Evolutionary conservation across 305 asterid genomes (phyloP).

Genomic region (Salvia sclarea): DNA sequence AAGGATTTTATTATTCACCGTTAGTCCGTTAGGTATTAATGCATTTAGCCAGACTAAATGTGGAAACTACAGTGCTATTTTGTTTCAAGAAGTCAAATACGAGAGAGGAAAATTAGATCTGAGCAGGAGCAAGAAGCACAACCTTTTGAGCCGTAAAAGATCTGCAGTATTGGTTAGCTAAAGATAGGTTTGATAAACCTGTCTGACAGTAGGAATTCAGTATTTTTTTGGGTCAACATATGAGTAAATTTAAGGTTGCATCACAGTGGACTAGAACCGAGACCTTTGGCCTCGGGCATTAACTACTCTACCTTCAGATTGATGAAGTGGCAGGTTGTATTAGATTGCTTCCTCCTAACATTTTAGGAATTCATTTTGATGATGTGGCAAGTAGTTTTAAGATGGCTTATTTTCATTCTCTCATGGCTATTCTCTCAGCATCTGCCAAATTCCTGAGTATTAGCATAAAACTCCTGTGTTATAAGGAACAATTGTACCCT

Average conservation of each 20-base stretch:
- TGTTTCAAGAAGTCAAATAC: background rate
- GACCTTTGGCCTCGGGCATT: too few relatives aligned
- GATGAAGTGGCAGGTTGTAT: background rate
- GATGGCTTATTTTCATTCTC: constrained; percentile 15
- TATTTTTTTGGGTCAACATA: too few relatives aligned
- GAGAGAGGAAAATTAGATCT: constrained; percentile 13
- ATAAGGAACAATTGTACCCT: constrained; percentile 3
- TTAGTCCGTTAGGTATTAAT: background rate
- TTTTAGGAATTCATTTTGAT: constrained; percentile 17
- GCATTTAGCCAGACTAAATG: constrained; percentile 9
- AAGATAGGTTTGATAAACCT: constrained; percentile 20
- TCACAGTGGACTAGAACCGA: too few relatives aligned
- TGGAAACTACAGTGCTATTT: constrained; percentile 24
- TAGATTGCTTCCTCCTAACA: background rate
- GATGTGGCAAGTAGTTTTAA: constrained; percentile 21
- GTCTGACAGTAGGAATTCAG: background rate
- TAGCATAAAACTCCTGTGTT: constrained; percentile 7
- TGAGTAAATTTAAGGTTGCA: too few relatives aligned
- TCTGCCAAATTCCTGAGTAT: background rate
- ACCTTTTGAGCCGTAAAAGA: constrained; percentile 13
- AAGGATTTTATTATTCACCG: constrained; percentile 40
- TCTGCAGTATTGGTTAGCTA: constrained; percentile 1
- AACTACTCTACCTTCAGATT: too few relatives aligned
- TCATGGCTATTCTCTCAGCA: constrained; percentile 14
- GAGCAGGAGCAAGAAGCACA: constrained; percentile 23